Base-by-base conservation (phyloP, 139 green algal species). In the Chlorella sp. region DNA sequence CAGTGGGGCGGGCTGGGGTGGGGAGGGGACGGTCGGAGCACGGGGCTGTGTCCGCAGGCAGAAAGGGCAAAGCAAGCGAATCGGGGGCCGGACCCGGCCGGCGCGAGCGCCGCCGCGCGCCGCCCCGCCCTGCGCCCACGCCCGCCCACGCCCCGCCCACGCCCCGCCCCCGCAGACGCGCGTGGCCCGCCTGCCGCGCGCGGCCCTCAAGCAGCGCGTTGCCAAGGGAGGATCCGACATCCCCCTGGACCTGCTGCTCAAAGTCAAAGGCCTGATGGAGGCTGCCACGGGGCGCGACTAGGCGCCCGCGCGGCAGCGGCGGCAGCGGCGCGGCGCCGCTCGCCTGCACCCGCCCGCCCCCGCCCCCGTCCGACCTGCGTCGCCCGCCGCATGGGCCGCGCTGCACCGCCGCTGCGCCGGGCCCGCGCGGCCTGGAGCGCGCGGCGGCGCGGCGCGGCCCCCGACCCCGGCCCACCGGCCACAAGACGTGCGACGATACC, bases 211-310 rank as follows among this genome's bases (percentile, higher is more conserved):
- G 25, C 17, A 25, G 43, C 27, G 61, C 9, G 46, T 80, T 38
- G 58, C 68, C 33, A 36, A 50, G 31, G 73, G 73, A 27, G 56
- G 56, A 14, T 72, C 56, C n/a, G 74, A 80, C 14, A n/a, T 71
- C 3, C 59, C 74, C 31, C 45, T 80, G 11, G 61, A 73, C 9
- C 55, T 62, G 38, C 59, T 80, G 61, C 48, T 80, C 35, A 21
- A 46, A 29, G 74, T 80, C 41, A 73, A 73, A 33, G 38, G 64
- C 29, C 42, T 80, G 19, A 71, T 79, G 58, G 73, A 79, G n/a
- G 41, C 36, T 51, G 40, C 29, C 7, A 53, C 48, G 27, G 65
- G 12, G 17, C n/a, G 9, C 29, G 23, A 74, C 14, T 29, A 50
- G 27, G 33, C 21, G 40, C n/a, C n/a, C n/a, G n/a, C n/a, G n/a